These are phyloP conservation scores for Cicer chorassanicum DNA, from an alignment of 306 rosid genomes.

Conservation along the genomic window DNA sequence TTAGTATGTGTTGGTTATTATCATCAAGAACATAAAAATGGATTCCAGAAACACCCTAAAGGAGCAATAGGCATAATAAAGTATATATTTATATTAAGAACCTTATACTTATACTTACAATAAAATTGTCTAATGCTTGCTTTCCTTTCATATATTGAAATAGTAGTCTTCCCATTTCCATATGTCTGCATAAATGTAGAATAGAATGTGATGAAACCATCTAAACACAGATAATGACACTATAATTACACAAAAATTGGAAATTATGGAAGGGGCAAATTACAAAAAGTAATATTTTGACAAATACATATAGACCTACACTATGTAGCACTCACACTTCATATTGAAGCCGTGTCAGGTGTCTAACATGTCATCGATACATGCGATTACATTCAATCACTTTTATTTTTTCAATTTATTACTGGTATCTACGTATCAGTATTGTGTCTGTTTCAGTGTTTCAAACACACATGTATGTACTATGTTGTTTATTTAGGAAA, in stretches of 20 bases:
- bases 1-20: conserved; percentile 7
- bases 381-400: too few relatives aligned
- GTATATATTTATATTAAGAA: conserved; percentile 15
- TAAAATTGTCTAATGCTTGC: conserved; percentile 84
- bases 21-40: not conserved
- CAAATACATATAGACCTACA: too few relatives aligned
- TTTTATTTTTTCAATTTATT: too few relatives aligned
- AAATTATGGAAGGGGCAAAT: not conserved
- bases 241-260: conserved; percentile 11
- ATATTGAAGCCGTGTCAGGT: too few relatives aligned
- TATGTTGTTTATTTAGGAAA: conserved; percentile 20
- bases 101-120: conserved; percentile 71
- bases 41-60: conserved; percentile 4
- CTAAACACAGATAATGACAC: conserved; percentile 21
- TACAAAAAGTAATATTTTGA: too few relatives aligned
- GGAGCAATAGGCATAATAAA: conserved; percentile 7
- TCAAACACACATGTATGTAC: not conserved
- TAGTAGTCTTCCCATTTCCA: conserved; percentile 84
- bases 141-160: conserved; percentile 84
- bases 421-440: too few relatives aligned
- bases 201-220: conserved; percentile 23
- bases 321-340: too few relatives aligned
- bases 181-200: conserved; percentile 62
- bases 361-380: too few relatives aligned
- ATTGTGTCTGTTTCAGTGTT: too few relatives aligned